phyloP scores from a whole-genome alignment of 73 alveolate genomes.

The Paramecium sexaurelia region DNA sequence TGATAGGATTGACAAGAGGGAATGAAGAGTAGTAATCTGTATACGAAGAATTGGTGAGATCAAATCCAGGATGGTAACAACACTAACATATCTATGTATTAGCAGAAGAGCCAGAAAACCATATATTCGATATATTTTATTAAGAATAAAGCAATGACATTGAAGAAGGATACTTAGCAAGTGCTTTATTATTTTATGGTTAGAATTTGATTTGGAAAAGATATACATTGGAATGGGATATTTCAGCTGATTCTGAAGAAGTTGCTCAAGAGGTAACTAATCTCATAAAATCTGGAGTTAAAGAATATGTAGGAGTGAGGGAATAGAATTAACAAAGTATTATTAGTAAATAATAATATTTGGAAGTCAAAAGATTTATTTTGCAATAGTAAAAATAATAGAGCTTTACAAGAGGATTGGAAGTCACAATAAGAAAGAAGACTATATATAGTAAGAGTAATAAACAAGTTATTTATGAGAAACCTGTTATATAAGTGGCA shows the following conservation, averaged over 20 bases:
- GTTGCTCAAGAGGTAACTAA: neutral
- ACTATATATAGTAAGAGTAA: neutral
- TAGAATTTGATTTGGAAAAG: constrained; percentile 31
- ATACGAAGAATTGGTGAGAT: constrained; percentile 9
- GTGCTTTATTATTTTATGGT: constrained; percentile 37
- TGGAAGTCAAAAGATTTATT: neutral
- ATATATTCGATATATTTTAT: neutral
- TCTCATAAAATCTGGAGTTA: neutral
- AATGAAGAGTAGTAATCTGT: neutral
- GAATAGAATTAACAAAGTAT: neutral
- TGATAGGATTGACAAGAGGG: constrained; percentile 20
- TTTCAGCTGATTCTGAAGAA: constrained; percentile 23
- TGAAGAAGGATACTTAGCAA: neutral
- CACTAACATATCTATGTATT: neutral
- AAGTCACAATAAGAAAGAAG: neutral
- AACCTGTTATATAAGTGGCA: neutral
- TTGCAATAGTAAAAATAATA: neutral
- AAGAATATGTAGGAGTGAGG: neutral
- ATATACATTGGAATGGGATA: neutral
- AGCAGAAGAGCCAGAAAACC: constrained; percentile 15
- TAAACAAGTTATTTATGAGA: constrained; percentile 1
- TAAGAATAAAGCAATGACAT: constrained; percentile 6
- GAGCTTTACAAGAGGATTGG: neutral
- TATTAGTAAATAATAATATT: neutral
- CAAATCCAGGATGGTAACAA: constrained; percentile 30